Evolutionary conservation across 768 basidiomycete species (phyloP), one percentile per base, ranked within the genome.

Genomic region (Tephrocybe sp.): DNA sequence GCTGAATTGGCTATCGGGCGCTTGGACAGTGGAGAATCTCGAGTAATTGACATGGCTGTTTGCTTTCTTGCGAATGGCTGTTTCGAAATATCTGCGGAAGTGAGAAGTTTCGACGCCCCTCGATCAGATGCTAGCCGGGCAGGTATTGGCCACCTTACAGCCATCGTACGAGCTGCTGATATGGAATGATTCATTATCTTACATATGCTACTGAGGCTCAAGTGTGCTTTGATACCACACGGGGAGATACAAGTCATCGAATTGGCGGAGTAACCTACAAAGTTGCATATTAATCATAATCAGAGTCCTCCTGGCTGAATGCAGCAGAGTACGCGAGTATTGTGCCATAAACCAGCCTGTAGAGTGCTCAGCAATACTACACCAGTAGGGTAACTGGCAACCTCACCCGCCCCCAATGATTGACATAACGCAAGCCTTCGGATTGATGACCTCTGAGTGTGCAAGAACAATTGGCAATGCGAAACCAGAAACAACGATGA

Each of bases 401-500:
- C 30, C 45, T 16, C 42, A 88, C 81, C 84, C 88, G 69, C 97
- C 97, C 12, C 97, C 97, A 25, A 89, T 76, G 52, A 97, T 91
- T 16, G 92, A 93, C 97, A 99, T 97, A 60, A 78, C 81, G 64
- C 89, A 92, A 33, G 97, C 97, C 13, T 80, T 83, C 3, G 82
- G 75, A 52, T 80, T 74, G 59, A 98, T 97, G 54, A 98, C 77
- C 48, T 86, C 84, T 2, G 97, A 90, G 57, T 98, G 97, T 1
- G 93, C 88, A 23, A 98, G 79, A 27, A 97, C 84, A 43, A 97
- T 77, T 0, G 97, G 97, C 13, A 98, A 74, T 12, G 94, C 89
- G 55, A 98, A 91, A 29, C 97, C 97, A 27, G 93, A 89, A 9
- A 97, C 85, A 52, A 98, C 93, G 56, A 97, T 77, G 54, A 84